A percentile compares a stretch with the other conserved stretches of the same genome.
These are phyloP conservation scores for Arthromyces matolae DNA, from an alignment of 768 basidiomycete genomes.

Conservation along the genomic window DNA sequence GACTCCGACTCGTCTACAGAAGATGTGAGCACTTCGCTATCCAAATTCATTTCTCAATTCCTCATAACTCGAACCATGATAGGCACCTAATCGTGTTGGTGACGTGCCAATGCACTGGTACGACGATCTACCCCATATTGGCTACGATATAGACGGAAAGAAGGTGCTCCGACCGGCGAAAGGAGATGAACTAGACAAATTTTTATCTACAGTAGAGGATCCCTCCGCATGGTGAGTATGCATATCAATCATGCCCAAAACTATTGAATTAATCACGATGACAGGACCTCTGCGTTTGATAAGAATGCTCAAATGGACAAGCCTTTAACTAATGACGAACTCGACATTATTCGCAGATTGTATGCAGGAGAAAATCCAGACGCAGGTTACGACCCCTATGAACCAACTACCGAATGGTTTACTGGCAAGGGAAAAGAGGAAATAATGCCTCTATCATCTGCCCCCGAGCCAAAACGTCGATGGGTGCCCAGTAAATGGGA, in stretches of 20 bases:
- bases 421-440: constrained; percentile 94
- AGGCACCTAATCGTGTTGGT: constrained; percentile 95
- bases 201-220: constrained; percentile 90
- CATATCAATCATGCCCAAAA: background rate
- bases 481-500: constrained; percentile 99
- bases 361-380: constrained; percentile 92
- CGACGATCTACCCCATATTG: constrained; percentile 98
- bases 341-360: constrained; percentile 92
- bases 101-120: constrained; percentile 98
- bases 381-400: constrained; percentile 84
- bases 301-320: constrained; percentile 82
- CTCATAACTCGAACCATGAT: constrained; percentile 11
- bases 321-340: constrained; percentile 82
- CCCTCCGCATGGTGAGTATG: constrained; percentile 76
- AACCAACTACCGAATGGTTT: constrained; percentile 94
- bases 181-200: constrained; percentile 97
- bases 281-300: constrained; percentile 90
- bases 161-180: constrained; percentile 89
- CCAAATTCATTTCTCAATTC: constrained; percentile 7
- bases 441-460: constrained; percentile 86
- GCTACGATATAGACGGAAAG: constrained; percentile 94
- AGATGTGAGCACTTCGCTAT: constrained; percentile 54
- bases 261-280: background rate
- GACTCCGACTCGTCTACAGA: constrained; percentile 91
- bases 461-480: constrained; percentile 92